Percentiles rank a stretch among this genome's conserved stretches.
Evolutionary conservation across 148 eudicot genomes (phyloP).

Genomic region (Diospyros kaki): DNA sequence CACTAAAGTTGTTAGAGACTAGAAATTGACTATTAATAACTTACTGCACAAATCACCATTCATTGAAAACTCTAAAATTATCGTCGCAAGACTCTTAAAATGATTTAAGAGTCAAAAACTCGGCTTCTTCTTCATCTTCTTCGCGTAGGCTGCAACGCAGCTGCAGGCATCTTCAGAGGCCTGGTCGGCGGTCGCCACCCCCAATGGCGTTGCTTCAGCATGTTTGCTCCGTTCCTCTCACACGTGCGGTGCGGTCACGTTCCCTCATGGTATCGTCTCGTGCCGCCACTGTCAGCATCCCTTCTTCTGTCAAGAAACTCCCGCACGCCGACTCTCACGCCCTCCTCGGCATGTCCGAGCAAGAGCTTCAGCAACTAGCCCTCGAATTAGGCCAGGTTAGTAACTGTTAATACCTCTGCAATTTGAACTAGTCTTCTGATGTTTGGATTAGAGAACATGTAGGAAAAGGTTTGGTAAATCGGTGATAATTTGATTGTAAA

Average conservation of each 20-base stretch:
- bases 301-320: conserved; percentile 19
- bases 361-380: conserved; percentile 81
- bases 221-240: conserved; percentile 36
- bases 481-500: background rate
- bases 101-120: too few relatives aligned
- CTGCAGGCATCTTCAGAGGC: background rate
- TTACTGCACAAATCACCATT: too few relatives aligned
- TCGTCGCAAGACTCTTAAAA: too few relatives aligned
- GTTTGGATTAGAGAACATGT: conserved; percentile 1
- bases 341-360: conserved; percentile 89
- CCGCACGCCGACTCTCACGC: conserved; percentile 41
- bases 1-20: too few relatives aligned
- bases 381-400: conserved; percentile 73
- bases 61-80: too few relatives aligned
- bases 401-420: background rate
- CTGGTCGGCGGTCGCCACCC: background rate
- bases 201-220: conserved; percentile 62
- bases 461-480: background rate
- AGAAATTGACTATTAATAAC: too few relatives aligned
- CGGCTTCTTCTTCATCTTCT: background rate
- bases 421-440: background rate
- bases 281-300: conserved; percentile 10
- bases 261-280: conserved; percentile 25
- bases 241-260: conserved; percentile 51
- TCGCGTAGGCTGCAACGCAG: background rate